A percentile compares a stretch with the other conserved stretches of the same genome.
Evolutionary conservation across 2,329 filamentous ascomycete genomes (phyloP).

Genomic region (Rachicladosporium sp.): DNA sequence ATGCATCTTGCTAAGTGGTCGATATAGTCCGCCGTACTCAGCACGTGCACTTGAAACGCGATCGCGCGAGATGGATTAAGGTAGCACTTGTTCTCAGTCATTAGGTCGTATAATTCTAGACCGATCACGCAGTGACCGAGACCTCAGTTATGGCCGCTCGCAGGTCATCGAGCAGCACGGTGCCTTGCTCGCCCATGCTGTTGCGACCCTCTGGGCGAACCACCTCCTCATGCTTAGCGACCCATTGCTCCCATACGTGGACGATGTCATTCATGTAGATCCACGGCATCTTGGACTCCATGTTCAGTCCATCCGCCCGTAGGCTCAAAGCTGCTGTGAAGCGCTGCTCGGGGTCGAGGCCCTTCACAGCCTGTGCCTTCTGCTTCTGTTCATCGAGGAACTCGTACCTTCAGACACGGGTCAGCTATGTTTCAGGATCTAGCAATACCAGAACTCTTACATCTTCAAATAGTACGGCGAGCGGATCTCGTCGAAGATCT

Average conservation of each 20-base stretch:
- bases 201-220: too few relatives aligned
- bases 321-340: slow-evolving; percentile 18
- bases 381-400: slow-evolving; percentile 6
- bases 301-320: slow-evolving; percentile 4
- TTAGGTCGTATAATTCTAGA: too few relatives aligned
- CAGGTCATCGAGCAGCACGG: too few relatives aligned
- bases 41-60: too few relatives aligned
- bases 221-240: not conserved
- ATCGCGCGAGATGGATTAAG: too few relatives aligned
- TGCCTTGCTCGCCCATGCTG: too few relatives aligned
- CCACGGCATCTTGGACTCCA: slow-evolving; percentile 23
- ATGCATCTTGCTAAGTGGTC: too few relatives aligned
- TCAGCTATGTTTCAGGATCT: not conserved
- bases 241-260: slow-evolving; percentile 8
- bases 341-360: slow-evolving; percentile 19
- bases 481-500: slow-evolving; percentile 28
- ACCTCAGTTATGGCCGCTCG: too few relatives aligned
- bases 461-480: slow-evolving; percentile 26
- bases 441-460: too few relatives aligned
- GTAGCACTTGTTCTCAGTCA: too few relatives aligned
- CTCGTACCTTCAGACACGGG: not conserved
- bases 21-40: too few relatives aligned
- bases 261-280: slow-evolving; percentile 34
- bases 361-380: slow-evolving; percentile 15
- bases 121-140: too few relatives aligned